These are phyloP conservation scores for Ilyonectria robusta DNA, from an alignment of 2,329 filamentous ascomycete species.

Conservation along the genomic window DNA sequence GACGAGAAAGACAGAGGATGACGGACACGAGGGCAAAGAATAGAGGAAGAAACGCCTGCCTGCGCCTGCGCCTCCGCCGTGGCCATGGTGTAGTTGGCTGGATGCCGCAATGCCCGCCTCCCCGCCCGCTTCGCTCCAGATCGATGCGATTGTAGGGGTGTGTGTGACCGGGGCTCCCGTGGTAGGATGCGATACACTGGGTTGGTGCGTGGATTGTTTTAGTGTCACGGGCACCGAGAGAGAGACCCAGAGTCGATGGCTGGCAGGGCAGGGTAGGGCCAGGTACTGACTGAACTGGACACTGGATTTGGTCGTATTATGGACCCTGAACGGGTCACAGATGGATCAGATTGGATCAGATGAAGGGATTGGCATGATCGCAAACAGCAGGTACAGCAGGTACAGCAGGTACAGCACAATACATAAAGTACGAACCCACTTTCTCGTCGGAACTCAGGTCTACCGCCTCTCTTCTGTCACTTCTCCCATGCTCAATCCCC, in stretches of 20 bases:
- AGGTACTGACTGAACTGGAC: not conserved
- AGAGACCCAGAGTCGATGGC: no score
- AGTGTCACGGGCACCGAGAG: not conserved
- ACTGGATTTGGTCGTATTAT: not conserved
- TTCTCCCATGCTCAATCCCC: no score
- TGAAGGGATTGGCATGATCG: not conserved
- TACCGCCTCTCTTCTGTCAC: not conserved
- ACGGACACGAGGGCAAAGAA: not conserved
- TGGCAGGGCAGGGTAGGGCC: no score
- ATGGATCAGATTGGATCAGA: not conserved
- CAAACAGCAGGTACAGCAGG: not conserved
- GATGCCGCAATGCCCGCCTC: not conserved
- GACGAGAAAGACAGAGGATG: no score
- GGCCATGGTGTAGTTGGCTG: not conserved
- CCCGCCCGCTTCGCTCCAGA: constrained; percentile 2
- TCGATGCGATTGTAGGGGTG: not conserved
- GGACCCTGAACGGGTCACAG: not conserved
- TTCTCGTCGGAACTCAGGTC: no score
- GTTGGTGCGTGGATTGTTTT: not conserved
- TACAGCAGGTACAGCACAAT: not conserved
- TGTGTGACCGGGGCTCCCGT: not conserved
- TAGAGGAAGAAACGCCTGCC: not conserved
- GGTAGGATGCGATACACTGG: not conserved
- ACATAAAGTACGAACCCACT: not conserved
- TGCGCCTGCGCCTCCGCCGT: not conserved